A percentile compares a stretch with the other conserved stretches of the same genome.
Conservation (phyloP, 768 basidiomycete genomes). For the Lepiota venenata region DNA sequence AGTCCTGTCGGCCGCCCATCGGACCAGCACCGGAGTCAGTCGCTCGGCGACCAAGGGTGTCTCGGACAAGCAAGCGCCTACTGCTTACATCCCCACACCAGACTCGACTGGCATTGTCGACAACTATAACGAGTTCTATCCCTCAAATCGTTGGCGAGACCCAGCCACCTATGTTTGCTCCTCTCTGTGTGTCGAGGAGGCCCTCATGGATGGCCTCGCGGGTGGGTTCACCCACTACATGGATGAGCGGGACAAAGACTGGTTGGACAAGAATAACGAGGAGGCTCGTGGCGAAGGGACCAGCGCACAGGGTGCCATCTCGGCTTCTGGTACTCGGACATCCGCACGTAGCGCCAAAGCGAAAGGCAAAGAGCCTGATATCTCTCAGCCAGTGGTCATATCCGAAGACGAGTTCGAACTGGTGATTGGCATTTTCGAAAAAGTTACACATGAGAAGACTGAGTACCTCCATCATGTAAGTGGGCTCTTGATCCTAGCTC, state of each 20-base stretch:
- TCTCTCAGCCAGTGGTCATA: slow-evolving; percentile 59
- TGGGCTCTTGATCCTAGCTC: slow-evolving; percentile 15
- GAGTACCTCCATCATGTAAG: slow-evolving; percentile 89
- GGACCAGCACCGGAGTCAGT: slow-evolving; percentile 13
- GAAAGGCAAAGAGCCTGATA: slow-evolving; percentile 83
- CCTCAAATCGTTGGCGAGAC: slow-evolving; percentile 66
- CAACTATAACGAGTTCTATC: slow-evolving; percentile 79
- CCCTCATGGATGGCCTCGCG: slow-evolving; percentile 52
- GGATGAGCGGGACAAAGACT: slow-evolving; percentile 95
- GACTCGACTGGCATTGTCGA: slow-evolving; percentile 80
- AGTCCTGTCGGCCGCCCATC: slow-evolving; percentile 43
- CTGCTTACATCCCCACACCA: slow-evolving; percentile 89
- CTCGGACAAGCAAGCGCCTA: slow-evolving; percentile 36
- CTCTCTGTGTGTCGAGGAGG: slow-evolving; percentile 85
- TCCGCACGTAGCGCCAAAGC: slow-evolving; percentile 70
- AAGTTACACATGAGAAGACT: slow-evolving; percentile 82
- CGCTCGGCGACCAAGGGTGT: slow-evolving; percentile 24
- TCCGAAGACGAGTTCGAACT: slow-evolving; percentile 93
- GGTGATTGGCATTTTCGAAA: slow-evolving; percentile 93
- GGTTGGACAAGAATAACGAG: slow-evolving; percentile 91
- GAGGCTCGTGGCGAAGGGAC: slow-evolving; percentile 84
- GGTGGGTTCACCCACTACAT: slow-evolving; percentile 87
- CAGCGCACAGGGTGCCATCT: slow-evolving; percentile 68
- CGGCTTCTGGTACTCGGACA: slow-evolving; percentile 48
- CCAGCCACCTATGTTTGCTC: slow-evolving; percentile 75